A percentile compares a stretch with the other conserved stretches of the same genome.
phyloP scores from a whole-genome alignment of 2,329 filamentous ascomycete species.

The Immersiporthe knoxdaviesiana region DNA sequence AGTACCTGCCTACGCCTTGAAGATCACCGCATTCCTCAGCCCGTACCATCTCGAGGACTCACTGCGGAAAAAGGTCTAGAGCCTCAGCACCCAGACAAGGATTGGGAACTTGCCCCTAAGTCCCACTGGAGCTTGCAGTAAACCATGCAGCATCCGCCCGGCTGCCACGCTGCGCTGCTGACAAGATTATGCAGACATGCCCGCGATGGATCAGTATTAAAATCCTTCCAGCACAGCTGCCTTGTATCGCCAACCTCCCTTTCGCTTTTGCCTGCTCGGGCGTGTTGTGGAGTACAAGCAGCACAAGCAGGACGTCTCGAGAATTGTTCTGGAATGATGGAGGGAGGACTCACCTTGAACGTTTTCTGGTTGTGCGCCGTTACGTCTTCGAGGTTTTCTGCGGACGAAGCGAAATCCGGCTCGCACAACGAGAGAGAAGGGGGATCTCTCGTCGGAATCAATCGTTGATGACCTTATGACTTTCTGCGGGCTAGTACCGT shows the following conservation, averaged over 20 bases:
- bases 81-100: background rate
- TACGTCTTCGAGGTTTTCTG: no score
- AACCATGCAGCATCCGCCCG: conserved; percentile 4
- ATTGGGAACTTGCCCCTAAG: background rate
- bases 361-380: background rate
- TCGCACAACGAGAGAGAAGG: background rate
- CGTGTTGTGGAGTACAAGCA: no score
- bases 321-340: background rate
- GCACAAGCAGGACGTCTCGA: background rate
- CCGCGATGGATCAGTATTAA: conserved; percentile 17
- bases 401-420: no score
- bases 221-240: conserved; percentile 13
- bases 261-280: background rate
- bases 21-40: conserved; percentile 10
- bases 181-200: conserved; percentile 9
- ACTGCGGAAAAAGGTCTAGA: background rate
- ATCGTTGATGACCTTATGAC: no score
- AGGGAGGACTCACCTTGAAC: background rate
- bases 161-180: conserved; percentile 14
- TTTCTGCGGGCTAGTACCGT: background rate
- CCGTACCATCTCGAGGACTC: background rate
- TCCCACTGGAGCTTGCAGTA: background rate
- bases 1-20: background rate
- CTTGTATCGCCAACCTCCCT: background rate
- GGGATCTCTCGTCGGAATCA: no score